These are phyloP conservation scores for Plasmodium ovale DNA, from an alignment of 169 alveolate genomes.

Conservation along the genomic window DNA sequence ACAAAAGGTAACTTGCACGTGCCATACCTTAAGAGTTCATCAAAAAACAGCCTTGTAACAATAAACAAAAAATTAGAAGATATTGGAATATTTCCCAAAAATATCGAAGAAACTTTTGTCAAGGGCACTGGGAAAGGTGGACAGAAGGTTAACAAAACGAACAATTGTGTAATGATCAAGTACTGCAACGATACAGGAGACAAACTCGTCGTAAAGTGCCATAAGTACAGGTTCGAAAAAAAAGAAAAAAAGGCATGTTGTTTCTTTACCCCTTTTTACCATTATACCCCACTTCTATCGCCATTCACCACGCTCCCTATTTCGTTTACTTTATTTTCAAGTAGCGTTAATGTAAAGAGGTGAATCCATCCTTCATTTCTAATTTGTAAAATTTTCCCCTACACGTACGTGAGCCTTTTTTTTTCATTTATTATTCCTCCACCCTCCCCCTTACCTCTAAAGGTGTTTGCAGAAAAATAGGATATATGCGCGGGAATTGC, in stretches of 20 bases:
- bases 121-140: slow-evolving; percentile 93
- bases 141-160: slow-evolving; percentile 90
- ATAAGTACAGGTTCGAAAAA: slow-evolving; percentile 70
- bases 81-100: slow-evolving; percentile 66
- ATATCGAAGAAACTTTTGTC: slow-evolving; percentile 83
- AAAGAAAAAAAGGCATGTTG: background rate
- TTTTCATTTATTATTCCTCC: background rate
- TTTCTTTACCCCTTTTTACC: too few relatives aligned
- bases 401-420: background rate
- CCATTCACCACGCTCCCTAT: too few relatives aligned
- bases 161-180: slow-evolving; percentile 88
- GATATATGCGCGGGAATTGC: slow-evolving; percentile 80
- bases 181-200: slow-evolving; percentile 73
- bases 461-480: slow-evolving; percentile 81
- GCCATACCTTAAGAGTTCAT: slow-evolving; percentile 41
- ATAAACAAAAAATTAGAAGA: slow-evolving; percentile 66
- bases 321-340: too few relatives aligned
- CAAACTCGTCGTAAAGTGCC: slow-evolving; percentile 79
- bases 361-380: background rate
- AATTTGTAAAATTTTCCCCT: background rate
- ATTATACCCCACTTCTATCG: too few relatives aligned
- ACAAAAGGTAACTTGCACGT: background rate
- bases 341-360: background rate
- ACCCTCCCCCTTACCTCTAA: background rate
- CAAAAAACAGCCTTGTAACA: slow-evolving; percentile 56